Percentiles rank a stretch among this genome's conserved stretches.
Evolutionary conservation across 192 early-diverging fungal genomes (phyloP).

Genomic region (Spizellomyces sp.): DNA sequence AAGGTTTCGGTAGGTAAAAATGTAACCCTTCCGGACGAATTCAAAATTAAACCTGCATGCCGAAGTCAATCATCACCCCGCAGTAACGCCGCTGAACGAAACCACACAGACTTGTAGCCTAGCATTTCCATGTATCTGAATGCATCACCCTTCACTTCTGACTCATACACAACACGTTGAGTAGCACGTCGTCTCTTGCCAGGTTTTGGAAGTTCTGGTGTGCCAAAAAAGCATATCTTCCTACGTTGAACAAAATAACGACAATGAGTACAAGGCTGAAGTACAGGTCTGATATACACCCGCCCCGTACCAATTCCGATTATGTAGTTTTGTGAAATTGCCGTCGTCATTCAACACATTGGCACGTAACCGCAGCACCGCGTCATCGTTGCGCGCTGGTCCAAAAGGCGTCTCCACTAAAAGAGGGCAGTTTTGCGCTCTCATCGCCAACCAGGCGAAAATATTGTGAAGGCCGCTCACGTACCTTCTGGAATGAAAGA

Average conservation of each 20-base stretch:
- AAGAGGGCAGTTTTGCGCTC: not conserved
- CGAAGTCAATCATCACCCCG: not conserved
- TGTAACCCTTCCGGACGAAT: slow-evolving; percentile 63
- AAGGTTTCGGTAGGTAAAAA: slow-evolving; percentile 57
- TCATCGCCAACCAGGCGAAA: not conserved
- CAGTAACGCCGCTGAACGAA: not conserved
- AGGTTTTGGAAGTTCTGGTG: slow-evolving; percentile 70
- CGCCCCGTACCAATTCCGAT: slow-evolving; percentile 26
- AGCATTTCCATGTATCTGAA: slow-evolving; percentile 69
- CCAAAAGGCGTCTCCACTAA: slow-evolving; percentile 70
- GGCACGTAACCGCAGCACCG: slow-evolving; percentile 62
- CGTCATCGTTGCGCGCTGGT: slow-evolving; percentile 73
- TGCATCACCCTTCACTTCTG: slow-evolving; percentile 64
- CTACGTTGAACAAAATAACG: slow-evolving; percentile 32
- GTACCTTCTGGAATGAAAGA: slow-evolving; percentile 65
- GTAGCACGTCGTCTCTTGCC: slow-evolving; percentile 56
- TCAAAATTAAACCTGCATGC: slow-evolving; percentile 58
- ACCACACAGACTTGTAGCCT: slow-evolving; percentile 62
- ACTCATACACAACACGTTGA: slow-evolving; percentile 65
- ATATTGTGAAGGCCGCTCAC: not conserved
- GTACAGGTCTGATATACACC: not conserved
- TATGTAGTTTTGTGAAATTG: slow-evolving; percentile 24
- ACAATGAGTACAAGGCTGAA: not conserved
- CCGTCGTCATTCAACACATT: slow-evolving; percentile 20
- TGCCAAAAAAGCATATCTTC: slow-evolving; percentile 63